Evolutionary conservation across 2,329 filamentous ascomycete species (phyloP).

Genomic region (Colletotrichum sojae): DNA sequence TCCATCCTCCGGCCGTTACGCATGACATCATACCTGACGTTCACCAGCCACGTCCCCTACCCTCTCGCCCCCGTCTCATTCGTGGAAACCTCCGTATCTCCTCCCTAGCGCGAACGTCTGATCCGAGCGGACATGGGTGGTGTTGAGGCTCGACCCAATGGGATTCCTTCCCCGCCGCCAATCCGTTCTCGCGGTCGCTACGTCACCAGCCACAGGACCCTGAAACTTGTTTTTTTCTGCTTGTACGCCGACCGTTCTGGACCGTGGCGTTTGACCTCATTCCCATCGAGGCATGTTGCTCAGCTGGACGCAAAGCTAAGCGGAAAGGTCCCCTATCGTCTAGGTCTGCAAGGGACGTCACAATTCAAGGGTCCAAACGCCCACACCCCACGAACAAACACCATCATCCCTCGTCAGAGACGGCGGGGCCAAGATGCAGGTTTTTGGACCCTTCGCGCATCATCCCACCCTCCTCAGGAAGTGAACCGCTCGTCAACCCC

Average conservation of each 20-base stretch:
- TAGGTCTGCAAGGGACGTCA: constrained; percentile 35
- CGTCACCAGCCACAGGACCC: constrained; percentile 41
- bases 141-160: constrained; percentile 35
- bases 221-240: constrained; percentile 38
- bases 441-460: constrained; percentile 38
- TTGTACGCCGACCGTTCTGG: constrained; percentile 9
- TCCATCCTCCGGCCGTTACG: background rate
- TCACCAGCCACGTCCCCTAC: constrained; percentile 31
- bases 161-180: background rate
- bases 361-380: constrained; percentile 21
- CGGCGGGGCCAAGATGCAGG: constrained; percentile 31
- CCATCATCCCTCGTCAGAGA: constrained; percentile 25
- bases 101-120: background rate
- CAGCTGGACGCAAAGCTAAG: background rate
- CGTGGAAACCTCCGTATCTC: background rate
- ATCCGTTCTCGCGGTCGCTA: constrained; percentile 2
- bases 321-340: background rate
- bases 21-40: constrained; percentile 28
- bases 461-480: background rate
- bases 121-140: constrained; percentile 28
- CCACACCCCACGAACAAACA: too few relatives aligned
- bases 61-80: constrained; percentile 12
- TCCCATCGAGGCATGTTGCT: background rate
- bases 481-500: constrained; percentile 2
- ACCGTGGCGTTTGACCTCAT: constrained; percentile 22